Evolutionary conservation across 2,329 filamentous ascomycete species (phyloP), one percentile per base, ranked within the genome.

Genomic region (Aureobasidium sp.): DNA sequence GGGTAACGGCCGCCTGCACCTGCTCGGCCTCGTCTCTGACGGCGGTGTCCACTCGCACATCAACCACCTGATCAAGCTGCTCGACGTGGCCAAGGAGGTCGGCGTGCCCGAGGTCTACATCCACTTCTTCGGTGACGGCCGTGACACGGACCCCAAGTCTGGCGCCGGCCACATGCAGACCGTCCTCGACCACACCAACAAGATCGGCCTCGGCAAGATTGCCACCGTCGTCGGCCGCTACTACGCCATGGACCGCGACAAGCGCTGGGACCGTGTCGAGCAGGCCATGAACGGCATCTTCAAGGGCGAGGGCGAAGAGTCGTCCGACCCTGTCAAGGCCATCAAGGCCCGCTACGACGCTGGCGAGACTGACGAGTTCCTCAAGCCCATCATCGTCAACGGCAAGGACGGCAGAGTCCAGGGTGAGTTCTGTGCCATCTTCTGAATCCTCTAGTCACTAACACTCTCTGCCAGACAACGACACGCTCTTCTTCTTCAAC

Each of bases 401-500:
- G 94, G 93, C 69, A 84, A 90, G 69, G 89, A 96, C 72, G 82
- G 83, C 65, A 88, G 94, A 70, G 87, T 99, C 73, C 86, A 96
- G 81, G 89, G 88, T 89, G 77, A 68, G 45, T 36, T 27, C 22
- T 22, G 20, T 41, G 64, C 4, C 27, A 5, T n/a, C 17, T 14
- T 12, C 27, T 34, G 14, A 31, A 2, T 17, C 6, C 17, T 8
- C 31, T 2, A 2, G 31, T 31, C 8, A 44, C 52, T 56, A 6
- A 56, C 39, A 3, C 39, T 5, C 4, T 17, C 14, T 22, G n/a
- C 27, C 67, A 91, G 91, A 97, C 73, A 83, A 89, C 68, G 94
- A 99, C 74, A 93, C 91, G 60, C 84, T 97, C 71, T 97, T 97
- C 85, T 97, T 97, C 86, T 99, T 99, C 89, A 99, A 99, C 86